Evolutionary conservation across 805 yeast genomes (phyloP).

Genomic region (Komagataella ulmi): DNA sequence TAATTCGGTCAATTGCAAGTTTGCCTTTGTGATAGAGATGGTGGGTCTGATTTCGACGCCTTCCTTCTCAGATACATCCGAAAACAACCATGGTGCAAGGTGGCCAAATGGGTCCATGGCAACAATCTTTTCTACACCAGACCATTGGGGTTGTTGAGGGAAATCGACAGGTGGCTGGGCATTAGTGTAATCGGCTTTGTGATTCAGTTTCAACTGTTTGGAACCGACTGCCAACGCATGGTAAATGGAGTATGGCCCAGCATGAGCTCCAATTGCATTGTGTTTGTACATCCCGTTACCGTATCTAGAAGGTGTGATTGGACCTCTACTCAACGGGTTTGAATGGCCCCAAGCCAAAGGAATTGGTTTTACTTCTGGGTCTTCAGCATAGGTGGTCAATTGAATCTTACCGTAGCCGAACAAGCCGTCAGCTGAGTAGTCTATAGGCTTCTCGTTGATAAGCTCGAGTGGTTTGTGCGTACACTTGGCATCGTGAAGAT

Average conservation of each 20-base stretch:
- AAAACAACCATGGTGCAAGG: slow-evolving; percentile 45
- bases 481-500: background rate
- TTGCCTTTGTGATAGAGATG: slow-evolving; percentile 55
- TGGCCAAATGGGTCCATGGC: slow-evolving; percentile 60
- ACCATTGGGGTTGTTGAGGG: slow-evolving; percentile 45
- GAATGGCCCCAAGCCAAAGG: slow-evolving; percentile 39
- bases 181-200: slow-evolving; percentile 47
- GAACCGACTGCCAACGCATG: slow-evolving; percentile 57
- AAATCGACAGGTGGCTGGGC: slow-evolving; percentile 48
- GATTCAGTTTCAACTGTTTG: slow-evolving; percentile 36
- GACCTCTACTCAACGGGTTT: slow-evolving; percentile 37
- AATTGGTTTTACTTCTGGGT: slow-evolving; percentile 33
- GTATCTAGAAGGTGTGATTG: slow-evolving; percentile 40
- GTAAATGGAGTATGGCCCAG: slow-evolving; percentile 51
- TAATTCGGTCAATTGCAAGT: slow-evolving; percentile 45
- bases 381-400: slow-evolving; percentile 41
- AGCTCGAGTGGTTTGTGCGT: slow-evolving; percentile 1
- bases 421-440: slow-evolving; percentile 9
- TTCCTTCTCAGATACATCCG: slow-evolving; percentile 26
- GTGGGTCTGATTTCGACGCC: slow-evolving; percentile 50
- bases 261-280: slow-evolving; percentile 52
- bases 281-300: slow-evolving; percentile 36
- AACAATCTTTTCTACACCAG: slow-evolving; percentile 39
- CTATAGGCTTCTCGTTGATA: slow-evolving; percentile 8
- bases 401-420: slow-evolving; percentile 19